Evolutionary conservation across 2,329 filamentous ascomycete genomes (phyloP).

Genomic region (Fusarium lyarnte): DNA sequence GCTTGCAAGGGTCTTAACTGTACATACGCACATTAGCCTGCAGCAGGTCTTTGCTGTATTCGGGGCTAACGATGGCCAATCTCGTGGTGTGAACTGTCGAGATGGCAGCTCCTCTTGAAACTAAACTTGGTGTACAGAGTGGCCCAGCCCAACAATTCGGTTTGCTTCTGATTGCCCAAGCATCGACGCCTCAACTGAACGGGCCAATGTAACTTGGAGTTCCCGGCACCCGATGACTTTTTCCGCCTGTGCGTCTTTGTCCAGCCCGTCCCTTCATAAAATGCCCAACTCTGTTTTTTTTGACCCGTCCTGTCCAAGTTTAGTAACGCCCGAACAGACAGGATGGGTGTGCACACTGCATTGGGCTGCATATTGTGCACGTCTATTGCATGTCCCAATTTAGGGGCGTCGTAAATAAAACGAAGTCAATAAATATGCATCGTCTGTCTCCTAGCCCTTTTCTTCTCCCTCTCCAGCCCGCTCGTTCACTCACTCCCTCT

Average conservation of each 20-base stretch:
- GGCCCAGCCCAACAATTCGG: not conserved
- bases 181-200: conserved; percentile 23
- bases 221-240: not conserved
- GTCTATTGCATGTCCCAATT: not conserved
- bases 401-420: not conserved
- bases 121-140: conserved; percentile 12
- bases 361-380: conserved; percentile 6
- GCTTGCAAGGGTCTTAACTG: conserved; percentile 11
- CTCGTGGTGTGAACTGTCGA: not conserved
- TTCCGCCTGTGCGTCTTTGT: not conserved
- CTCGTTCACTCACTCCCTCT: conserved; percentile 1
- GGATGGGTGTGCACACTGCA: conserved; percentile 2
- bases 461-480: not conserved
- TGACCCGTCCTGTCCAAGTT: not conserved
- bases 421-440: conserved; percentile 22
- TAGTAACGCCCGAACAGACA: conserved; percentile 6
- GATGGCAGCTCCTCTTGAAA: not conserved
- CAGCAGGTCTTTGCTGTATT: not conserved
- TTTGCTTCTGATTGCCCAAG: conserved; percentile 1
- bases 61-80: not conserved
- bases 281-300: not conserved
- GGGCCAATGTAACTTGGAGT: conserved; percentile 6
- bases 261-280: conserved; percentile 9
- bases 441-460: not conserved
- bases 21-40: not conserved